A percentile compares a stretch with the other conserved stretches of the same genome.
phyloP scores from a whole-genome alignment of 768 basidiomycete genomes.

The Tylopilus sp. region DNA sequence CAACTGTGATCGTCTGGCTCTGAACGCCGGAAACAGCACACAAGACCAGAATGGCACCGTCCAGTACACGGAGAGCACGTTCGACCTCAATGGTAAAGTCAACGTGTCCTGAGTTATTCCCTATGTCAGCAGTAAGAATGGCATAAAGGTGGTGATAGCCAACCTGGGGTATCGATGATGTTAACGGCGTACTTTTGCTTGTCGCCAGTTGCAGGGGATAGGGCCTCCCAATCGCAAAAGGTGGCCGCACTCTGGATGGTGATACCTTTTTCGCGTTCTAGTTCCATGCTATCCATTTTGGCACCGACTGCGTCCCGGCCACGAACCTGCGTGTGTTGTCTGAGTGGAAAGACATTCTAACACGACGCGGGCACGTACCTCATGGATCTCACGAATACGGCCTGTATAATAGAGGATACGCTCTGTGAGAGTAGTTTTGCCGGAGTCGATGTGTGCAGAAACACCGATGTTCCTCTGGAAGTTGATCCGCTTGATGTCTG shows the following conservation, averaged over 20 bases:
- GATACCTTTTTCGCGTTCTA: conserved; percentile 98
- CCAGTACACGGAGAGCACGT: conserved; percentile 90
- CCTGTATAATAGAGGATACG: conserved; percentile 96
- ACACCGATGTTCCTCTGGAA: conserved; percentile 95
- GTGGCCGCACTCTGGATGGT: conserved; percentile 99
- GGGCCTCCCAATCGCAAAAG: conserved; percentile 93
- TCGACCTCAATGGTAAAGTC: conserved; percentile 99
- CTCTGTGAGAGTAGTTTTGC: conserved; percentile 97
- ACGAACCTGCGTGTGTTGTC: conserved; percentile 55
- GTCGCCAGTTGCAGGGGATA: conserved; percentile 52
- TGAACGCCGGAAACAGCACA: conserved; percentile 97
- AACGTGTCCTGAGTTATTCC: conserved; percentile 74
- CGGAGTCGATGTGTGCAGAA: conserved; percentile 93
- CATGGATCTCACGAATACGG: conserved; percentile 92
- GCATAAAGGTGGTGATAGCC: not conserved
- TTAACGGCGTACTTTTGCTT: conserved; percentile 90
- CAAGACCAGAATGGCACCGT: conserved; percentile 93
- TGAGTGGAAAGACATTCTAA: not conserved
- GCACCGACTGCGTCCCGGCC: conserved; percentile 95
- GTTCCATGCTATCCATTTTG: conserved; percentile 99
- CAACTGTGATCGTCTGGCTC: conserved; percentile 98
- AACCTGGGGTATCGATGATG: conserved; percentile 97
- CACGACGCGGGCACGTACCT: conserved; percentile 52
- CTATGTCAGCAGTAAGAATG: not conserved
- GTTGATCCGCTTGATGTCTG: conserved; percentile 61